A percentile compares a stretch with the other conserved stretches of the same genome.
Evolutionary conservation across 345 rosid species (phyloP).

Genomic region (Boechera retrofracta): DNA sequence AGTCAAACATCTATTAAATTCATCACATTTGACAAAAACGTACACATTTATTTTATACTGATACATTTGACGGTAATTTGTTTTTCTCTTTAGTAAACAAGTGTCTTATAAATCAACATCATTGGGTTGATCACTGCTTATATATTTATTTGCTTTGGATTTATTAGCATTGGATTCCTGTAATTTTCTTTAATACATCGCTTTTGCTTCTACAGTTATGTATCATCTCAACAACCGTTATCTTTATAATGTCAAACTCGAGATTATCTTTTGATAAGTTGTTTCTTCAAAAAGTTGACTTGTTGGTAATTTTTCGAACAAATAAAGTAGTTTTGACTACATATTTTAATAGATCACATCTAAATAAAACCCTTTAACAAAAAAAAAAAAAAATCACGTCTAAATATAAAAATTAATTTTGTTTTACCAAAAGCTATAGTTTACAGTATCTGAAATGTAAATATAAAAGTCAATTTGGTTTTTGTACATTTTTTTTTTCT

Average conservation of each 20-base stretch:
- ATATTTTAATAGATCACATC: neutral
- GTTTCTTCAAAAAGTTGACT: neutral
- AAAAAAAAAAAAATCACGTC: neutral
- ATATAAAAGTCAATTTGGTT: neutral
- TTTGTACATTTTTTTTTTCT: neutral
- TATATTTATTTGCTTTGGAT: slow-evolving; percentile 6
- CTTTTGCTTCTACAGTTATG: neutral
- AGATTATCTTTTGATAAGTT: neutral
- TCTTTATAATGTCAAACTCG: neutral
- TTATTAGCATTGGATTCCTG: slow-evolving; percentile 24
- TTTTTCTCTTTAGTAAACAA: slow-evolving; percentile 2
- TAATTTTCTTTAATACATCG: neutral
- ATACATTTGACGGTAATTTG: neutral
- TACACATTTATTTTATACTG: neutral
- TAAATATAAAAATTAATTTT: neutral
- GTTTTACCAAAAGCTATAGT: neutral
- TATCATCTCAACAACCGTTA: neutral
- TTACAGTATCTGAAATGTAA: neutral
- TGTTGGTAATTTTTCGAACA: neutral
- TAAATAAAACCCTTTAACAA: too few relatives aligned
- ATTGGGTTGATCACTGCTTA: neutral
- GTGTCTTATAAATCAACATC: slow-evolving; percentile 9
- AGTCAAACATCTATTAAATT: slow-evolving; percentile 5
- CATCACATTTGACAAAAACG: slow-evolving; percentile 6
- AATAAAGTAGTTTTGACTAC: neutral